Evolutionary conservation across 768 basidiomycete genomes (phyloP), one percentile per base, ranked within the genome.

Genomic region (Mycena galopus): DNA sequence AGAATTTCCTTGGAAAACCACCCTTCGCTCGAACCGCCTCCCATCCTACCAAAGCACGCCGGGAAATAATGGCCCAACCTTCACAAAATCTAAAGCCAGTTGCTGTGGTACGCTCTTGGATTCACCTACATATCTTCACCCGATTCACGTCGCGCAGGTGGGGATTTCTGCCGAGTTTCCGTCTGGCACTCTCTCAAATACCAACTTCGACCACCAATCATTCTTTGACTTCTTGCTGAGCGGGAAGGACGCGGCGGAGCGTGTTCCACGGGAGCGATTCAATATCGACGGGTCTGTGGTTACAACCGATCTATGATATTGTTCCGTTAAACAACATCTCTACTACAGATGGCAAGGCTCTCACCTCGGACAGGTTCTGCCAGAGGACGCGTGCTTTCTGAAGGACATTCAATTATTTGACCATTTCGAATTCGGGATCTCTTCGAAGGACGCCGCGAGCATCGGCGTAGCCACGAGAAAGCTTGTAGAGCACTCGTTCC

Each of bases 91-190:
- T 27, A 1, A 35, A 59, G 58, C 58, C 58, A 37, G 58, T 59
- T n/a, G 58, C 58, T 14, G 58, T 59, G 58, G 58, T 59, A 59
- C n/a, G 58, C 58, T 19, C 6, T 23, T 23, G 32, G 10, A 59
- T 59, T 25, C 35, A 39, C 12, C 30, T 59, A 9, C 58, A 23
- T 37, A 9, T n/a, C 21, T 39, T 8, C n/a, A 35, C 35, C n/a
- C 21, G 37, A 25, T 35, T 39, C 33, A 59, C 39, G 37, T 59
- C 58, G 35, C 44, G 19, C n/a, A 64, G 62, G 81, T 85, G 69
- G 85, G 85, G 37, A 77, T 86, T 35, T 80, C 85, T 32, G 80
- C 80, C 25, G 81, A 84, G 68, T 78, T 86, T n/a, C 85, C 85
- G 2, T 79, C 79, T 51, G 85, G 84, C 21, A 67, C 64, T 11